These are phyloP conservation scores for Lachancea cidri DNA, from an alignment of 805 yeast species.

Conservation along the genomic window DNA sequence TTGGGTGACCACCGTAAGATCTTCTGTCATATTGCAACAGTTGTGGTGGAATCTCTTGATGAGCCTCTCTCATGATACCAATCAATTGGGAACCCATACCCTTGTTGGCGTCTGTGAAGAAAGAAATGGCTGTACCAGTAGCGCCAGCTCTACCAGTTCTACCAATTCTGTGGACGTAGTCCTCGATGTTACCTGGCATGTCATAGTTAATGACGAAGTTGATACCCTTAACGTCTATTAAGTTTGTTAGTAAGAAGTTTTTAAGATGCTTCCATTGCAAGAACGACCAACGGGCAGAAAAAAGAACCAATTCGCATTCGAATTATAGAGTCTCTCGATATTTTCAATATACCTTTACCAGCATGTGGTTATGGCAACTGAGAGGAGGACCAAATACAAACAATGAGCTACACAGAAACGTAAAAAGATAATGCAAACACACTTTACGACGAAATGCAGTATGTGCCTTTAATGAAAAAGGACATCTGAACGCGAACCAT, in stretches of 20 bases:
- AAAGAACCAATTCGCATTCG: slow-evolving; percentile 3
- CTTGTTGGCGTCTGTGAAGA: slow-evolving; percentile 84
- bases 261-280: slow-evolving; percentile 1
- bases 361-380: slow-evolving; percentile 6
- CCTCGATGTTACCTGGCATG: slow-evolving; percentile 98
- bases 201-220: slow-evolving; percentile 90
- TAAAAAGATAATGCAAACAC: slow-evolving; percentile 8
- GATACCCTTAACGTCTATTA: slow-evolving; percentile 92
- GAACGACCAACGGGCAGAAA: slow-evolving; percentile 3
- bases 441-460: slow-evolving; percentile 4
- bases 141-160: slow-evolving; percentile 99
- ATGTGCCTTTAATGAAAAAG: slow-evolving; percentile 5
- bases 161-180: slow-evolving; percentile 97
- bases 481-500: neutral
- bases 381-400: slow-evolving; percentile 8
- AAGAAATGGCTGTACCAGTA: slow-evolving; percentile 89
- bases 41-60: slow-evolving; percentile 81
- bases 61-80: slow-evolving; percentile 90
- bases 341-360: slow-evolving; percentile 3
- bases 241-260: slow-evolving; percentile 24
- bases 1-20: slow-evolving; percentile 59
- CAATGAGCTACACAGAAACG: slow-evolving; percentile 9
- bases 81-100: slow-evolving; percentile 87
- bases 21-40: slow-evolving; percentile 73
- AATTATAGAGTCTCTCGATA: slow-evolving; percentile 3